A percentile compares a stretch with the other conserved stretches of the same genome.
Conservation (phyloP, 2,329 filamentous ascomycete species). For the Parastagonospora nodorum region DNA sequence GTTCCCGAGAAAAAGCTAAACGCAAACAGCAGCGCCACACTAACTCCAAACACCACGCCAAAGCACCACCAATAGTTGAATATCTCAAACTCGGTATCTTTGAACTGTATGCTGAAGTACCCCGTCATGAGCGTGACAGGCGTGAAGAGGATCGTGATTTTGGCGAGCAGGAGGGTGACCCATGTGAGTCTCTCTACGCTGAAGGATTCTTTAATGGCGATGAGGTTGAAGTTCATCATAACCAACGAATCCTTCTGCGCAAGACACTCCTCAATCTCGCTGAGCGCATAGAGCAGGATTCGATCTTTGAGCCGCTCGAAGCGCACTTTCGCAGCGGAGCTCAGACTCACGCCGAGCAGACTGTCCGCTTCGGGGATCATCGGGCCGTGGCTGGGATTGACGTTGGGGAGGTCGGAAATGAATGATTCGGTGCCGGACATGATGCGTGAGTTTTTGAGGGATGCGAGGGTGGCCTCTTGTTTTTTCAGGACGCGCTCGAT, state of each 20-base stretch:
- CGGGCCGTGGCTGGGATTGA: slow-evolving; percentile 16
- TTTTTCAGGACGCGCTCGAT: slow-evolving; percentile 62
- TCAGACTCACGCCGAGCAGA: slow-evolving; percentile 52
- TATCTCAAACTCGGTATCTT: slow-evolving; percentile 64
- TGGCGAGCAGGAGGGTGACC: slow-evolving; percentile 73
- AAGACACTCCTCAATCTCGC: slow-evolving; percentile 66
- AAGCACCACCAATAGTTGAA: slow-evolving; percentile 72
- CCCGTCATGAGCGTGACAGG: slow-evolving; percentile 75
- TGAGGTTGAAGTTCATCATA: slow-evolving; percentile 77
- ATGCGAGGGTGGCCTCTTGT: slow-evolving; percentile 49
- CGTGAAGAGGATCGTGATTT: slow-evolving; percentile 76
- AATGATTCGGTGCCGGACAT: slow-evolving; percentile 39
- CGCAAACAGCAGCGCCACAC: slow-evolving; percentile 61
- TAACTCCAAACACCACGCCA: slow-evolving; percentile 64
- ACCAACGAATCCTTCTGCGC: slow-evolving; percentile 73
- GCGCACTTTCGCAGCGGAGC: slow-evolving; percentile 58
- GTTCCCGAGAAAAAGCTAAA: slow-evolving; percentile 64
- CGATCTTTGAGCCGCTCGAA: slow-evolving; percentile 65
- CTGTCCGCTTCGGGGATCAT: slow-evolving; percentile 44
- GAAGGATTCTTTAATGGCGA: slow-evolving; percentile 74
- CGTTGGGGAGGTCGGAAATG: slow-evolving; percentile 25
- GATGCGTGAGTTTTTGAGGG: slow-evolving; percentile 51
- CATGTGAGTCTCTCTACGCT: slow-evolving; percentile 73
- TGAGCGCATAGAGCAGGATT: slow-evolving; percentile 64
- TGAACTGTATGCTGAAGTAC: slow-evolving; percentile 73